Evolutionary conservation across 2,329 filamentous ascomycete species (phyloP).

Genomic region (Diaporthe citri): DNA sequence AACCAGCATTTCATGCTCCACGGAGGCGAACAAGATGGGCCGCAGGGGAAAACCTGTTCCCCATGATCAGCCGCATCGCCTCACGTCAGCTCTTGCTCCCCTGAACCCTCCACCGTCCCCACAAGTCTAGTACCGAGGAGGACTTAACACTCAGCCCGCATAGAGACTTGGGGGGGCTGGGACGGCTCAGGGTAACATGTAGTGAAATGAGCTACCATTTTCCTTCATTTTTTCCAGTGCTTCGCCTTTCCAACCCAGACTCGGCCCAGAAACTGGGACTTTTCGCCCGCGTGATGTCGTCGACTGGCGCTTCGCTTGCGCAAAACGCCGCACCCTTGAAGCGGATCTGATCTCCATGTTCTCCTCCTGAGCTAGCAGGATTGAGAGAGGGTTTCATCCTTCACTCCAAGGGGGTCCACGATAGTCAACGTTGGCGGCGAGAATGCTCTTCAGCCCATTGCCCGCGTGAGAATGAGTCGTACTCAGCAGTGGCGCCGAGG

Average conservation of each 20-base stretch:
- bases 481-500: constrained; percentile 18
- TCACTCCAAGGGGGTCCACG: neutral
- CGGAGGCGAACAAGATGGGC: constrained; percentile 22
- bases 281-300: neutral
- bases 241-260: constrained; percentile 30
- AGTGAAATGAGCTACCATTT: constrained; percentile 40
- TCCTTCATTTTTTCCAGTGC: neutral
- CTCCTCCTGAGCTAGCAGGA: constrained; percentile 38
- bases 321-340: neutral
- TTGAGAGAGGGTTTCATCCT: neutral
- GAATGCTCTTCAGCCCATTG: neutral
- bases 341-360: neutral
- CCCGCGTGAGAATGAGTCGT: constrained; percentile 16
- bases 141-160: constrained; percentile 40
- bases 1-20: constrained; percentile 43
- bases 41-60: constrained; percentile 26
- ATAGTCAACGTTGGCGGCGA: neutral
- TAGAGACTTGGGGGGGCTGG: neutral
- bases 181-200: constrained; percentile 27
- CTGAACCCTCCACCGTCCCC: neutral
- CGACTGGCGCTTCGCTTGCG: neutral
- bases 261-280: neutral
- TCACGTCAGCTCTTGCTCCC: constrained; percentile 32
- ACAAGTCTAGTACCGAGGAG: constrained; percentile 33
- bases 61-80: constrained; percentile 28